phyloP scores from a whole-genome alignment of 306 rosid genomes.

The Ochetophila trinervis region DNA sequence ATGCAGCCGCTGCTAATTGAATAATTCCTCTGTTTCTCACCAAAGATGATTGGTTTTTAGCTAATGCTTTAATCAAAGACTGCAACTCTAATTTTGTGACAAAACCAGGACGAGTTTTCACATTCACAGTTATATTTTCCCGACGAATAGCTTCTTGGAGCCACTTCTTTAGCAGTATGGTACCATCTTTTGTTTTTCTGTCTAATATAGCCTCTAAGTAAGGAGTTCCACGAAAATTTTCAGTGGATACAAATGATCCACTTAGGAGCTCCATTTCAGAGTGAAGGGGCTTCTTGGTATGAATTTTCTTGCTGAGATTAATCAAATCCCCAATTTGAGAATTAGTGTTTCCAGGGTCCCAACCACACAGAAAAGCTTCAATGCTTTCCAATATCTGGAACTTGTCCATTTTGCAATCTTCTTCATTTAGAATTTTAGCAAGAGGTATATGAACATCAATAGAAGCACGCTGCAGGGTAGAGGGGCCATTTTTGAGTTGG shows the following conservation, averaged over 20 bases:
- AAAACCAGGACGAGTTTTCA: conserved; percentile 64
- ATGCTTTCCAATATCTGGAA: conserved; percentile 55
- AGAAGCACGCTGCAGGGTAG: conserved; percentile 58
- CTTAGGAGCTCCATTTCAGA: conserved; percentile 45
- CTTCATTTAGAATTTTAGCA: conserved; percentile 52
- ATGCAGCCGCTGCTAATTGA: conserved; percentile 77
- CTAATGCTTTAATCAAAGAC: conserved; percentile 69
- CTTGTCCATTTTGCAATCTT: conserved; percentile 43
- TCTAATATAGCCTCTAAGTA: conserved; percentile 80
- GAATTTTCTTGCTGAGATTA: conserved; percentile 50
- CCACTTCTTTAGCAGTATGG: conserved; percentile 83
- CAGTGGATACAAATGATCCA: conserved; percentile 70
- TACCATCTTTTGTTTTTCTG: conserved; percentile 80
- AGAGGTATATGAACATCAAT: conserved; percentile 84
- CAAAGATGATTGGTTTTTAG: conserved; percentile 62
- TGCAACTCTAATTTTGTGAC: conserved; percentile 64
- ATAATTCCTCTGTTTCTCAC: conserved; percentile 85
- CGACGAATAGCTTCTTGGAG: conserved; percentile 71
- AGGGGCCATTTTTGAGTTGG: conserved; percentile 49
- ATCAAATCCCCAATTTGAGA: conserved; percentile 51
- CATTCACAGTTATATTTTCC: conserved; percentile 55
- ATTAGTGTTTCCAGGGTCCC: conserved; percentile 60
- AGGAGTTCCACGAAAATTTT: conserved; percentile 73
- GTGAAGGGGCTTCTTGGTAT: conserved; percentile 30
- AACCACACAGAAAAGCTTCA: conserved; percentile 74